phyloP scores from a whole-genome alignment of 148 eudicot species.

The Persicaria maculosa region DNA sequence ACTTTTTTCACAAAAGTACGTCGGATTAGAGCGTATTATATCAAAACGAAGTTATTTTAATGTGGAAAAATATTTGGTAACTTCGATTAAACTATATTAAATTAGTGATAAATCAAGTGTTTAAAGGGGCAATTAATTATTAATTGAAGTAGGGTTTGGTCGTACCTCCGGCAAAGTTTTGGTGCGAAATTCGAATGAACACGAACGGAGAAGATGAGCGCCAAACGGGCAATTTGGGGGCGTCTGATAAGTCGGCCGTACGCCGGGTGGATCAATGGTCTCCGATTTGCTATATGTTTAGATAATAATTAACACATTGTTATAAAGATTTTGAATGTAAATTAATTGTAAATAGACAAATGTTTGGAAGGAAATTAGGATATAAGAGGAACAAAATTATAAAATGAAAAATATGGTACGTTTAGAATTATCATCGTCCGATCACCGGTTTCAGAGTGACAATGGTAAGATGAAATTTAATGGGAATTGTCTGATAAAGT shows the following conservation, averaged over 20 bases:
- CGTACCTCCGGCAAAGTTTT: not conserved
- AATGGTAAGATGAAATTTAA: not conserved
- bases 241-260: not conserved
- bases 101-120: not conserved
- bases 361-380: too few species aligned
- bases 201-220: not conserved
- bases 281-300: not conserved
- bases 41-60: not conserved
- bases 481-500: not conserved
- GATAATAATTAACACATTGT: not conserved
- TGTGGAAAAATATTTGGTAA: too few species aligned
- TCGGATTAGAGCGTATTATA: too few species aligned
- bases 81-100: not conserved
- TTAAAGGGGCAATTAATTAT: not conserved
- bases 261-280: not conserved
- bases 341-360: not conserved
- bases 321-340: not conserved
- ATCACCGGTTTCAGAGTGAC: not conserved
- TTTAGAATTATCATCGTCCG: too few species aligned
- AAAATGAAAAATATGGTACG: too few species aligned
- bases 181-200: constrained; percentile 9
- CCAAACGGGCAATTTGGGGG: not conserved
- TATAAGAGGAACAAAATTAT: too few species aligned
- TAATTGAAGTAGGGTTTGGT: not conserved
- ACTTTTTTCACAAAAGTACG: too few species aligned